phyloP scores from a whole-genome alignment of 495 filamentous ascomycete species.

The Thermothielavioides terrestris region DNA sequence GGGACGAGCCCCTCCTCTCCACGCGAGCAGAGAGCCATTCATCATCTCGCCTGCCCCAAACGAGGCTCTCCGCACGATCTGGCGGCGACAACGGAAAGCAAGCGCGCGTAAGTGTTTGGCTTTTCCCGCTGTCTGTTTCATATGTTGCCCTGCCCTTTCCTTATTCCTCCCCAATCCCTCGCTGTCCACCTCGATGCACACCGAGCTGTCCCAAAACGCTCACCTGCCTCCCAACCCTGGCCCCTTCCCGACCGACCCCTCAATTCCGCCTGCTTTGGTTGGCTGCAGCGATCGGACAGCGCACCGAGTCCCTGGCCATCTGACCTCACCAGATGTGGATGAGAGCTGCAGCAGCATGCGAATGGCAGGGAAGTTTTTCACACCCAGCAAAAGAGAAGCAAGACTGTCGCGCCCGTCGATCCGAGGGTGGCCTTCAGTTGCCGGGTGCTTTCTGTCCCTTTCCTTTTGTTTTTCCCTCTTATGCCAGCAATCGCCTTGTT shows the following conservation, averaged over 20 bases:
- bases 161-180: no score
- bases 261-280: slow-evolving; percentile 24
- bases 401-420: neutral
- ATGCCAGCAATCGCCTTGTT: neutral
- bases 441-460: neutral
- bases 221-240: slow-evolving; percentile 21
- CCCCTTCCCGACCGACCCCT: slow-evolving; percentile 22
- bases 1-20: slow-evolving; percentile 15
- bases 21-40: slow-evolving; percentile 5
- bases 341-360: slow-evolving; percentile 20
- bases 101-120: slow-evolving; percentile 14
- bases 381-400: neutral
- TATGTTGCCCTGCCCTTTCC: neutral
- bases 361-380: slow-evolving; percentile 7
- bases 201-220: slow-evolving; percentile 23
- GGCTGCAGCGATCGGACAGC: slow-evolving; percentile 22
- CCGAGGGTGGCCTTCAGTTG: no score
- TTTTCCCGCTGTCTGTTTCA: slow-evolving; percentile 2
- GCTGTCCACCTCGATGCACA: slow-evolving; percentile 7
- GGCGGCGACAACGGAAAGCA: slow-evolving; percentile 5
- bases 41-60: neutral
- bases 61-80: neutral
- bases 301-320: slow-evolving; percentile 28
- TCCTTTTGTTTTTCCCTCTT: neutral
- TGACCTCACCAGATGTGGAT: slow-evolving; percentile 31